A percentile compares a stretch with the other conserved stretches of the same genome.
Conservation (phyloP, 2,329 filamentous ascomycete species). For the Madurella fahalii region DNA sequence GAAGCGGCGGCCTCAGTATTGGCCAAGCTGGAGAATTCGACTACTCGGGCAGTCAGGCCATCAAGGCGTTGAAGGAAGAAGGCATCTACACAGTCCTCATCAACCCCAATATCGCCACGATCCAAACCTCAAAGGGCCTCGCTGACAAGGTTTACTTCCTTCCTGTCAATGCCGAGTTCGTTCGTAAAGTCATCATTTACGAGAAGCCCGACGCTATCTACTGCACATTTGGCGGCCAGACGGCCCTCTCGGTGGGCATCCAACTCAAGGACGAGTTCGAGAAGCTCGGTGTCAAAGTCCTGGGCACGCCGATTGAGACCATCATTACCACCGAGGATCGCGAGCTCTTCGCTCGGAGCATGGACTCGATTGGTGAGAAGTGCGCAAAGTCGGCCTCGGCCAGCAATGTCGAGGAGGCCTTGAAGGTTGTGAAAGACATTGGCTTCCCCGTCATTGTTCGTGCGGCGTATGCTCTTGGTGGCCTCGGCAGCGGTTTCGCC, state of each 20-base stretch:
- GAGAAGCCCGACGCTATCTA: constrained; percentile 96
- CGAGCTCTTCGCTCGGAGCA: constrained; percentile 93
- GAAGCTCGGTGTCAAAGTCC: constrained; percentile 82
- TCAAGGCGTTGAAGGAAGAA: constrained; percentile 97
- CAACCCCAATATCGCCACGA: constrained; percentile 98
- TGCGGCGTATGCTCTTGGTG: constrained; percentile 92
- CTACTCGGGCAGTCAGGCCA: constrained; percentile 96
- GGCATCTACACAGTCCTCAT: constrained; percentile 97
- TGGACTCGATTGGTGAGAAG: constrained; percentile 97
- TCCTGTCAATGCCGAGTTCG: constrained; percentile 93
- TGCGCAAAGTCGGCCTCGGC: constrained; percentile 96
- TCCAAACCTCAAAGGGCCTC: constrained; percentile 95
- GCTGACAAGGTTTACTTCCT: constrained; percentile 99
- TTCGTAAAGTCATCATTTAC: constrained; percentile 93
- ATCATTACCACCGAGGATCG: constrained; percentile 98
- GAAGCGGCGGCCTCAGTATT: constrained; percentile 92
- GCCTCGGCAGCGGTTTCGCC: constrained; percentile 91
- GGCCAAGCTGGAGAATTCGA: constrained; percentile 98
- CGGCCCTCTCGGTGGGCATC: constrained; percentile 92
- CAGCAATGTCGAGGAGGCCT: constrained; percentile 80
- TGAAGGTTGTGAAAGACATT: constrained; percentile 83
- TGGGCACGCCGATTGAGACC: constrained; percentile 94
- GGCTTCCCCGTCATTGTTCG: constrained; percentile 96
- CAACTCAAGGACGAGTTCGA: constrained; percentile 98
- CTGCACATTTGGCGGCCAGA: constrained; percentile 96